Evolutionary conservation across 495 filamentous ascomycete species (phyloP).

Genomic region (Neurospora tetrasperma): DNA sequence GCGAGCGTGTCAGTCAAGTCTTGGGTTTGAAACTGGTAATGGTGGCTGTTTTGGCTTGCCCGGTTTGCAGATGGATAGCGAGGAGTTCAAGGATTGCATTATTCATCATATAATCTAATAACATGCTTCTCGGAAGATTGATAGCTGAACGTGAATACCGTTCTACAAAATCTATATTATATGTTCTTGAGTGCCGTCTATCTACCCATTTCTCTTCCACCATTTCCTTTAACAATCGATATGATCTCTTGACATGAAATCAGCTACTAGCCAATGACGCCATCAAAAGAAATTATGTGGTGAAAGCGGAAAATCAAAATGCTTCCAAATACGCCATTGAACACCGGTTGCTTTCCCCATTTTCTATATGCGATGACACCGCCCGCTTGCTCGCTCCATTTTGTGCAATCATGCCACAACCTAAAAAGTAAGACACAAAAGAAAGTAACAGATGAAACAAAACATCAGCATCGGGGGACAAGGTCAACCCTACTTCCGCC

Average conservation of each 20-base stretch:
- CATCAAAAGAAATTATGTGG: not conserved
- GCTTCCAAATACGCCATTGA: not conserved
- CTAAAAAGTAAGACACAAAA: not conserved
- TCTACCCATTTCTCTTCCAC: not conserved
- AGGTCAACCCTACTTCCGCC: constrained; percentile 1
- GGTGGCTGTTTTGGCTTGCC: not conserved
- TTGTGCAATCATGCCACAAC: not conserved
- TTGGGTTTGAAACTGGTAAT: not conserved
- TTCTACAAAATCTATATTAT: not conserved
- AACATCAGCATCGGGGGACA: not conserved
- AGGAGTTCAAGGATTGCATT: constrained; percentile 2
- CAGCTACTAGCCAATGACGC: not conserved
- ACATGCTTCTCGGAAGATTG: not conserved
- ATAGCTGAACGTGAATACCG: not conserved
- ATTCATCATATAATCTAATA: not conserved
- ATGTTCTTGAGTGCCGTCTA: not conserved
- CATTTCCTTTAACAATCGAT: not conserved
- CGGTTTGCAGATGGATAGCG: constrained; percentile 2
- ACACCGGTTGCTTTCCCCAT: not conserved
- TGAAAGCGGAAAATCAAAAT: not conserved
- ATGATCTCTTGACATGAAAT: not conserved
- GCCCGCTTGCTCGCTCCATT: not conserved
- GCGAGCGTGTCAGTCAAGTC: not conserved
- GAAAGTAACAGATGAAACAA: not conserved
- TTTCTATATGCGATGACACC: not conserved